Percentiles rank a stretch among this genome's conserved stretches.
phyloP scores from a whole-genome alignment of 1,284 basidiomycete species.

The Rhodotorula sp. region DNA sequence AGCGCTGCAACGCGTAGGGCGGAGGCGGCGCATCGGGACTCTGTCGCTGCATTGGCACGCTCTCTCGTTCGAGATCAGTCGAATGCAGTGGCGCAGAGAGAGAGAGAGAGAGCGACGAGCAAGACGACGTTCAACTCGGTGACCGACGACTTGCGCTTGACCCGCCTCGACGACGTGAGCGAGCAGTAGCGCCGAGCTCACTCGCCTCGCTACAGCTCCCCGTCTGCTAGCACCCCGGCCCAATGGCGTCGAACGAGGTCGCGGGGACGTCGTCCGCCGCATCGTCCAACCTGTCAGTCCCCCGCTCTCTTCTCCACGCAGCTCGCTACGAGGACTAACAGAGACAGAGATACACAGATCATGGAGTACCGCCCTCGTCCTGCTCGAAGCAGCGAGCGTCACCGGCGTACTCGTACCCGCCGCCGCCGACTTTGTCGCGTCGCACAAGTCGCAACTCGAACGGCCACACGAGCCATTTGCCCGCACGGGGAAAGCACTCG shows the following conservation, averaged over 20 bases:
- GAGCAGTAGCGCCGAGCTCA: neutral
- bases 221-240: neutral
- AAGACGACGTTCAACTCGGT: too few relatives aligned
- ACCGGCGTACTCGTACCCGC: neutral
- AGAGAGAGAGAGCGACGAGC: too few relatives aligned
- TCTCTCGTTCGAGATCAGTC: too few relatives aligned
- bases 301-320: too few relatives aligned
- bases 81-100: too few relatives aligned
- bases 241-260: neutral
- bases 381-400: conserved; percentile 22
- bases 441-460: conserved; percentile 20
- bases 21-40: conserved; percentile 5
- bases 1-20: neutral
- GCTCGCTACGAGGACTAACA: neutral
- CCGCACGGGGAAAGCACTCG: neutral
- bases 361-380: conserved; percentile 18
- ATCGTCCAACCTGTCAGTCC: neutral
- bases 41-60: conserved; percentile 1
- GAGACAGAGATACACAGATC: conserved; percentile 1
- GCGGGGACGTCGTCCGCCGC: neutral
- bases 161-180: too few relatives aligned
- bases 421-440: conserved; percentile 16
- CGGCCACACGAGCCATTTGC: conserved; percentile 31
- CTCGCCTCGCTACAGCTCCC: too few relatives aligned
- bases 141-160: too few relatives aligned